phyloP scores from a whole-genome alignment of 2,329 filamentous ascomycete genomes.

The Colletotrichum theobromicola region DNA sequence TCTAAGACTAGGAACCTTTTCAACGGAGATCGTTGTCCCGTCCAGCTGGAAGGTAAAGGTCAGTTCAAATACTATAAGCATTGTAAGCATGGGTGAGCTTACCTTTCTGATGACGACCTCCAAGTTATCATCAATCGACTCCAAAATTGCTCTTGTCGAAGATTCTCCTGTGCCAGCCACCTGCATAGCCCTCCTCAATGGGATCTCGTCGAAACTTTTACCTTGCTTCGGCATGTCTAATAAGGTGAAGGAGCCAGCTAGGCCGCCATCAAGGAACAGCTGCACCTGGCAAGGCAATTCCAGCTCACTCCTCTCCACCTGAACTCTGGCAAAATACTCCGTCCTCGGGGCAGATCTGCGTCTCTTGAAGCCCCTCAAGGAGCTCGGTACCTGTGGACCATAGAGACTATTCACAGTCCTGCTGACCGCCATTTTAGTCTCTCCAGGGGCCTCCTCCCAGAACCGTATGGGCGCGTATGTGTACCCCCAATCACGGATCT shows the following conservation, averaged over 20 bases:
- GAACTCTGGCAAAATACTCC: slow-evolving; percentile 41
- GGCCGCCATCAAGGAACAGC: slow-evolving; percentile 32
- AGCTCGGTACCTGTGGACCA: slow-evolving; percentile 20
- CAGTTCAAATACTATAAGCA: not conserved
- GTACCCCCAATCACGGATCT: slow-evolving; percentile 42
- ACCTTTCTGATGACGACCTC: slow-evolving; percentile 39
- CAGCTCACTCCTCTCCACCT: slow-evolving; percentile 41
- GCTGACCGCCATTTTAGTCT: slow-evolving; percentile 65
- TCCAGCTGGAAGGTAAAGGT: slow-evolving; percentile 30
- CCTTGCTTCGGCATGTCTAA: slow-evolving; percentile 41
- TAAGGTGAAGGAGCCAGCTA: slow-evolving; percentile 37
- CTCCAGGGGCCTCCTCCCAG: slow-evolving; percentile 60
- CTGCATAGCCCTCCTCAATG: slow-evolving; percentile 28
- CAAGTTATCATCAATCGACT: slow-evolving; percentile 20
- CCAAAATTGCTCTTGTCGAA: not conserved
- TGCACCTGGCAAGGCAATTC: slow-evolving; percentile 41
- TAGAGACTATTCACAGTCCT: slow-evolving; percentile 62
- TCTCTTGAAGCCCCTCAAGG: not conserved
- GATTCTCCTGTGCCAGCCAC: not conserved
- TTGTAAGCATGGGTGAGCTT: not conserved
- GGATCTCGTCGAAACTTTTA: slow-evolving; percentile 34
- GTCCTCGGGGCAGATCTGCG: not conserved
- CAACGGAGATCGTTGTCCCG: slow-evolving; percentile 31
- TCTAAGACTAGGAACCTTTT: slow-evolving; percentile 37
- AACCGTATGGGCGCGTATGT: slow-evolving; percentile 44